Evolutionary conservation across 2,329 filamentous ascomycete species (phyloP), one percentile per base, ranked within the genome.

Genomic region (Dactylellina haptotyla): DNA sequence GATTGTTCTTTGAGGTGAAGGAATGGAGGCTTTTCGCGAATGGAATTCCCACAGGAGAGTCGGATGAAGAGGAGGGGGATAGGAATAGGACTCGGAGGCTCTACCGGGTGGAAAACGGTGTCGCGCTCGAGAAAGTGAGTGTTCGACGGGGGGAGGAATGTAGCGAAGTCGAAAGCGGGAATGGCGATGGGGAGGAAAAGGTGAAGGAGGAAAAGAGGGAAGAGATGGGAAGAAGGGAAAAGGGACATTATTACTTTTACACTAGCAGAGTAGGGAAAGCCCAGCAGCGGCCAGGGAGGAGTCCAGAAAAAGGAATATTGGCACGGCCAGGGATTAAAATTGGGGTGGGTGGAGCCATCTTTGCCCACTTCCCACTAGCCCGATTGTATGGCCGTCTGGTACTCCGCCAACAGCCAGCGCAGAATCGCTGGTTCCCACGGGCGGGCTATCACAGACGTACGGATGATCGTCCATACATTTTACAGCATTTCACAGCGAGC

Each of bases 21-120:
- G 70, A 74, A 67, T 67, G 63, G 56, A 74, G 51, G 48, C 20
- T 57, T 30, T 61, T 65, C 59, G 61, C 46, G 45, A 59, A 62
- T 50, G 43, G 70, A 63, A 65, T 63, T 61, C 69, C 45, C 45
- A 45, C 51, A 53, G 54, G 51, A 57, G 46, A 56, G 26, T 39
- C 18, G 63, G 26, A 28, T n/a, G 37, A 37, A 34, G 18, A 18
- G 14, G 46, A 62, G 14, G 50, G 30, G 25, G 62, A 56, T 23
- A 5, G 43, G 12, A 46, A 20, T 46, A n/a, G 41, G 41, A 50
- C 23, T 57, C 39, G 20, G 28, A 72, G 58, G 56, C 56, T 62
- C 23, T 50, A 62, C 56, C 70, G 70, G 53, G 45, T 32, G 39
- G 43, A 62, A n/a, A n/a, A 41, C 62, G 63, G 62, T 50, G 30